Conservation (phyloP, 2,329 filamentous ascomycete species). For the Biscogniauxia mediterranea region DNA sequence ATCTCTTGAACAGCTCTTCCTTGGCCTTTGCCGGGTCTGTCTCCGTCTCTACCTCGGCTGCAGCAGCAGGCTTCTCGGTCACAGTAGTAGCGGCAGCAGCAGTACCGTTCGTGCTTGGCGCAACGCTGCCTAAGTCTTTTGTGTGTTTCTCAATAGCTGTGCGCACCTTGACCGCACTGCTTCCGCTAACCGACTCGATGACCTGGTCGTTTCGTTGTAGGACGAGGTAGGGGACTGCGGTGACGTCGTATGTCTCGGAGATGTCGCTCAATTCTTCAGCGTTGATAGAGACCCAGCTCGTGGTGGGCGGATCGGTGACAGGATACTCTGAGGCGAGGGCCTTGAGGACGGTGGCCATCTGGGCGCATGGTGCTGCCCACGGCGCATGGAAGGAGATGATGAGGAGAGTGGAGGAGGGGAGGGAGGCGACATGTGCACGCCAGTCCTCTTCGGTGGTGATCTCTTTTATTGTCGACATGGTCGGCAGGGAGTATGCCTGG, state of each 20-base stretch:
- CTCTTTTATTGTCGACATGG: conserved; percentile 75
- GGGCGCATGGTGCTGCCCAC: conserved; percentile 93
- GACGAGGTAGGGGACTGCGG: conserved; percentile 89
- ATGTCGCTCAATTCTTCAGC: conserved; percentile 92
- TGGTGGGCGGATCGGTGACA: conserved; percentile 59
- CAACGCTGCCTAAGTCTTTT: conserved; percentile 41
- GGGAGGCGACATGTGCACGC: conserved; percentile 62
- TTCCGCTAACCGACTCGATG: conserved; percentile 84
- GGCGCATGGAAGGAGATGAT: conserved; percentile 94
- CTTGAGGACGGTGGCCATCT: conserved; percentile 85
- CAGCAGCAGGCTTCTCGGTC: conserved; percentile 36
- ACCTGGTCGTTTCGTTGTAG: conserved; percentile 73
- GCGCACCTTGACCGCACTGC: conserved; percentile 82
- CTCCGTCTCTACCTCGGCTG: conserved; percentile 32
- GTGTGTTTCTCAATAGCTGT: conserved; percentile 82
- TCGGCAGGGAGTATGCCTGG: background rate
- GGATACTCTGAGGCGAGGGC: conserved; percentile 87
- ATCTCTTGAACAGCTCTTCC: conserved; percentile 79
- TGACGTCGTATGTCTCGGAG: conserved; percentile 89
- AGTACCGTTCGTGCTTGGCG: conserved; percentile 35
- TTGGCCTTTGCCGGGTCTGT: conserved; percentile 61
- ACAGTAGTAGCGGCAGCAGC: conserved; percentile 40
- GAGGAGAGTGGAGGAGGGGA: conserved; percentile 69
- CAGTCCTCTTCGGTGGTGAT: conserved; percentile 74
- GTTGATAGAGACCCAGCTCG: conserved; percentile 87